These are phyloP conservation scores for Rugonectria rugulosa DNA, from an alignment of 2,329 filamentous ascomycete species.

Conservation along the genomic window DNA sequence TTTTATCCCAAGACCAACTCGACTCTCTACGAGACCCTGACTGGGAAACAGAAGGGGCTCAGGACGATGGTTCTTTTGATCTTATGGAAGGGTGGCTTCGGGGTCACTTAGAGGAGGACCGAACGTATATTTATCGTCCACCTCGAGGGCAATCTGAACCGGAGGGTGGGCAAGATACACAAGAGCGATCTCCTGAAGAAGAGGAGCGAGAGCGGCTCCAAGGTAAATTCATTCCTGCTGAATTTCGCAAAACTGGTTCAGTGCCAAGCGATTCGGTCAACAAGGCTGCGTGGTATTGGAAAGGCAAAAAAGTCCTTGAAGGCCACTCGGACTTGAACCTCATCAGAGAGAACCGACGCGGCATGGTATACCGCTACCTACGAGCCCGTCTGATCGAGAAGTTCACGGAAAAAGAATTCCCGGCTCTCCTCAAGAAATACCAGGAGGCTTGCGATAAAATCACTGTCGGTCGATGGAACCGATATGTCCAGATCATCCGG, in stretches of 20 bases:
- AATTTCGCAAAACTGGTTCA: conserved; percentile 31
- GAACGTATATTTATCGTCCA: conserved; percentile 32
- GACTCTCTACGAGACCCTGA: conserved; percentile 53
- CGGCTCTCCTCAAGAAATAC: conserved; percentile 58
- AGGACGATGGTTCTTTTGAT: conserved; percentile 2
- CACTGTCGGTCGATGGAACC: conserved; percentile 65
- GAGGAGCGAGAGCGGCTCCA: conserved; percentile 61
- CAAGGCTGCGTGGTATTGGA: conserved; percentile 18
- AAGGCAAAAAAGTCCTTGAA: conserved; percentile 24
- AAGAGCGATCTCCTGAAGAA: conserved; percentile 19
- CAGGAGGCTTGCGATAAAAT: conserved; percentile 57
- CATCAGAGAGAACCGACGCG: conserved; percentile 63
- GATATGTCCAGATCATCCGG: conserved; percentile 57
- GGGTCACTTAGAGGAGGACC: conserved; percentile 25
- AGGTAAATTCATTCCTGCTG: conserved; percentile 49
- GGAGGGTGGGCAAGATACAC: background rate
- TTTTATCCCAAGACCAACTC: conserved; percentile 71
- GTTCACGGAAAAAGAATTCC: conserved; percentile 54
- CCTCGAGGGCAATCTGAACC: conserved; percentile 25
- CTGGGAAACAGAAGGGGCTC: conserved; percentile 25
- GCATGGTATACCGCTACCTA: conserved; percentile 71
- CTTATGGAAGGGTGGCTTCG: conserved; percentile 29
- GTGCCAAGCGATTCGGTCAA: conserved; percentile 14
- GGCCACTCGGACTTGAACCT: conserved; percentile 63
- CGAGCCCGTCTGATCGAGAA: conserved; percentile 60